Evolutionary conservation across 129 eudicot genomes (phyloP).

Genomic region (Chrysanthemum lavandulifolium): DNA sequence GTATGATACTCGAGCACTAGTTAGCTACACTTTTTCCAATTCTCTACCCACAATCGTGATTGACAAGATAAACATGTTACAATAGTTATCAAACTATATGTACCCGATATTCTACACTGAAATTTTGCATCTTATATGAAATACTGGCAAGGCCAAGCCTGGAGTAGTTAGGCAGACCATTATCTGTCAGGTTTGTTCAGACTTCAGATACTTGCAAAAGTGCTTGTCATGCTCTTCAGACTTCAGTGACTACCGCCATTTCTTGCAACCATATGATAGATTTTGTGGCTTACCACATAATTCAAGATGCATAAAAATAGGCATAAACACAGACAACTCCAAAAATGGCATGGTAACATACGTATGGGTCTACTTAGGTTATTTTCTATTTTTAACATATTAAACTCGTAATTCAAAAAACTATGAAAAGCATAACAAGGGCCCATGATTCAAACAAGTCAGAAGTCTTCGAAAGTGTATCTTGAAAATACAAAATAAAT

Average conservation of each 20-base stretch:
- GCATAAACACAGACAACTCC: not conserved
- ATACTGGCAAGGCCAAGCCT: not conserved
- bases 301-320: not conserved
- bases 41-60: not conserved
- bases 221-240: not conserved
- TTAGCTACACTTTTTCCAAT: not conserved
- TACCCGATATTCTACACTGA: too few relatives aligned
- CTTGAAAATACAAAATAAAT: too few relatives aligned
- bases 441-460: too few relatives aligned
- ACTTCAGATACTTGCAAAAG: conserved; percentile 3
- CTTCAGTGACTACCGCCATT: not conserved
- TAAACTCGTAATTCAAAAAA: not conserved
- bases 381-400: not conserved
- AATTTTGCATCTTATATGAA: not conserved
- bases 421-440: not conserved
- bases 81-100: not conserved
- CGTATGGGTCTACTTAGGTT: not conserved
- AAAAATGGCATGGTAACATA: not conserved
- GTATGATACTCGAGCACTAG: not conserved
- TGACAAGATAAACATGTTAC: not conserved
- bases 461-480: too few relatives aligned
- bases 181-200: not conserved
- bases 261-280: not conserved
- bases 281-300: not conserved
- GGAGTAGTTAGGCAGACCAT: not conserved